A percentile compares a stretch with the other conserved stretches of the same genome.
Conservation (phyloP, 768 basidiomycete genomes). For the Leccinum boreale region DNA sequence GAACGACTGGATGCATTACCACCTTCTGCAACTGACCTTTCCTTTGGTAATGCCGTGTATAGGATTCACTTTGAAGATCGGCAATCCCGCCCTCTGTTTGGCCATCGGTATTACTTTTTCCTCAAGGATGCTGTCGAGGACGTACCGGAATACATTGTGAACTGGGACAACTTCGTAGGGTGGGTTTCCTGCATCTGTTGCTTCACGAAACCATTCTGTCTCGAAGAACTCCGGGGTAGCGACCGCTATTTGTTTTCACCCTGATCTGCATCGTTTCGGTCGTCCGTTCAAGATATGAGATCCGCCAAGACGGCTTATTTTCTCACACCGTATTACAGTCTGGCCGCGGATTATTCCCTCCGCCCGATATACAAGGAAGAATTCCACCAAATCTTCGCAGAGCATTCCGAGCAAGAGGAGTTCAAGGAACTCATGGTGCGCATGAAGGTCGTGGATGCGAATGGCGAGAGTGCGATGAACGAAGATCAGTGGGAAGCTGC, state of each 20-base stretch:
- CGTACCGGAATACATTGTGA: constrained; percentile 96
- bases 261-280: not conserved
- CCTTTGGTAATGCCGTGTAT: constrained; percentile 91
- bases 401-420: constrained; percentile 76
- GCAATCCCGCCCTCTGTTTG: constrained; percentile 61
- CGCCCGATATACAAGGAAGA: constrained; percentile 75
- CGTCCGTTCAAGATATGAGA: not conserved
- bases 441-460: constrained; percentile 88
- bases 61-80: constrained; percentile 81
- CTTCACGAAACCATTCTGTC: not conserved
- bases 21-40: constrained; percentile 59
- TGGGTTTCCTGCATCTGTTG: constrained; percentile 34
- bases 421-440: constrained; percentile 78
- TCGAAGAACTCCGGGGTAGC: not conserved
- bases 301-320: not conserved
- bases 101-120: constrained; percentile 93
- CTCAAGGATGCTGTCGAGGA: constrained; percentile 94
- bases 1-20: constrained; percentile 71
- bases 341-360: constrained; percentile 82
- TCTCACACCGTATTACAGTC: constrained; percentile 41
- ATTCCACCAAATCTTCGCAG: constrained; percentile 85
- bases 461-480: constrained; percentile 89
- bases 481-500: constrained; percentile 98
- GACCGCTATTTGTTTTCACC: not conserved
- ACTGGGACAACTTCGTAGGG: constrained; percentile 90